These are phyloP conservation scores for Ogataea nitratoaversa DNA, from an alignment of 805 yeast species.

Conservation along the genomic window DNA sequence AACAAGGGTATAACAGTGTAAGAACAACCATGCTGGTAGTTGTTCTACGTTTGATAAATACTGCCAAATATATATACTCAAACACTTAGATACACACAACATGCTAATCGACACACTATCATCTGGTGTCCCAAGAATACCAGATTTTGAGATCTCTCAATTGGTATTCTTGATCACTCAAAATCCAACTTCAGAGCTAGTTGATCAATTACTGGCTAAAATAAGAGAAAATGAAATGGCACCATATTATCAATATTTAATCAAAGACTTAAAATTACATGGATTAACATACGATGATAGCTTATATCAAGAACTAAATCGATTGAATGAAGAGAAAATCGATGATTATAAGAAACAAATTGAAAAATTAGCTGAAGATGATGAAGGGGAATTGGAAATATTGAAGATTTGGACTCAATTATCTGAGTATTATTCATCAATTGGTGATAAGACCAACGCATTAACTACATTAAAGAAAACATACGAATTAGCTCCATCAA, in stretches of 20 bases:
- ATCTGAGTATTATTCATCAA: constrained; percentile 82
- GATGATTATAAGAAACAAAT: constrained; percentile 50
- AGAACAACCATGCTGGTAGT: too few species aligned
- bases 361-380: constrained; percentile 54
- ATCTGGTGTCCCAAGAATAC: constrained; percentile 57
- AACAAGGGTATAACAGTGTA: too few species aligned
- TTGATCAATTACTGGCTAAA: constrained; percentile 43
- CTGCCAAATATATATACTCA: background rate
- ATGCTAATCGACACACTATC: constrained; percentile 35
- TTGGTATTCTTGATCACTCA: constrained; percentile 59
- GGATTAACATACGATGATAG: constrained; percentile 55
- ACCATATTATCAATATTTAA: constrained; percentile 74
- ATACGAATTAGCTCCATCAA: constrained; percentile 71
- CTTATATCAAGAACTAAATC: constrained; percentile 46
- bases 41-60: too few species aligned
- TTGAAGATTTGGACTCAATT: constrained; percentile 72
- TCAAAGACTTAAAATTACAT: constrained; percentile 37
- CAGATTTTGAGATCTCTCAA: constrained; percentile 81
- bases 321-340: constrained; percentile 53
- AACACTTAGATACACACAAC: background rate
- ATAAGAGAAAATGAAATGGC: constrained; percentile 66
- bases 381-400: constrained; percentile 83
- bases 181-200: constrained; percentile 30
- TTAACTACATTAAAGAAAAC: constrained; percentile 65
- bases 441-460: constrained; percentile 78